These are phyloP conservation scores for Camellia japonica DNA, from an alignment of 148 eudicot genomes.

Conservation along the genomic window DNA sequence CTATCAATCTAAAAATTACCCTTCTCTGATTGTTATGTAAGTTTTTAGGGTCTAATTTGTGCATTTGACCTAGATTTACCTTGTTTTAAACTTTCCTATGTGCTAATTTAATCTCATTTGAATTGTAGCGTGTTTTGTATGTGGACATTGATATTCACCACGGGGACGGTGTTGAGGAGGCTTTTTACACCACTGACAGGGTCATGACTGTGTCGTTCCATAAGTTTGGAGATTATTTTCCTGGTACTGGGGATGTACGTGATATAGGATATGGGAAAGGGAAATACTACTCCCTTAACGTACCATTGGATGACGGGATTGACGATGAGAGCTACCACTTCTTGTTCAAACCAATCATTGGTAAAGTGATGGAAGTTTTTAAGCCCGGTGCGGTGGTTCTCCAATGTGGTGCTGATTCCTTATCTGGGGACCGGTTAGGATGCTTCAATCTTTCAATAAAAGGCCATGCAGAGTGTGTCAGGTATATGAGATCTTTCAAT, in stretches of 20 bases:
- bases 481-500: conserved; percentile 64
- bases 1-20: too few species aligned
- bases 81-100: too few species aligned
- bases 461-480: conserved; percentile 73
- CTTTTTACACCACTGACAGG: conserved; percentile 57
- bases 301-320: conserved; percentile 55
- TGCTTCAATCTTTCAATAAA: conserved; percentile 63
- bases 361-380: conserved; percentile 64
- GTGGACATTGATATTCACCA: conserved; percentile 62
- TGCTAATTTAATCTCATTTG: not conserved
- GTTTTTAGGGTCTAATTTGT: too few species aligned
- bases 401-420: conserved; percentile 71
- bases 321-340: conserved; percentile 50
- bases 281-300: conserved; percentile 53
- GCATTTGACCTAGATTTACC: not conserved
- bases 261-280: conserved; percentile 48
- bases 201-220: conserved; percentile 62
- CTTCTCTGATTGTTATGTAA: too few species aligned
- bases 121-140: conserved; percentile 47
- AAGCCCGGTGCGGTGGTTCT: conserved; percentile 64
- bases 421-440: conserved; percentile 65
- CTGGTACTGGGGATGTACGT: conserved; percentile 52
- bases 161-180: conserved; percentile 59
- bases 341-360: conserved; percentile 60
- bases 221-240: conserved; percentile 58